Conservation (phyloP, 2,329 filamentous ascomycete genomes). For the Fusarium sambucinum region DNA sequence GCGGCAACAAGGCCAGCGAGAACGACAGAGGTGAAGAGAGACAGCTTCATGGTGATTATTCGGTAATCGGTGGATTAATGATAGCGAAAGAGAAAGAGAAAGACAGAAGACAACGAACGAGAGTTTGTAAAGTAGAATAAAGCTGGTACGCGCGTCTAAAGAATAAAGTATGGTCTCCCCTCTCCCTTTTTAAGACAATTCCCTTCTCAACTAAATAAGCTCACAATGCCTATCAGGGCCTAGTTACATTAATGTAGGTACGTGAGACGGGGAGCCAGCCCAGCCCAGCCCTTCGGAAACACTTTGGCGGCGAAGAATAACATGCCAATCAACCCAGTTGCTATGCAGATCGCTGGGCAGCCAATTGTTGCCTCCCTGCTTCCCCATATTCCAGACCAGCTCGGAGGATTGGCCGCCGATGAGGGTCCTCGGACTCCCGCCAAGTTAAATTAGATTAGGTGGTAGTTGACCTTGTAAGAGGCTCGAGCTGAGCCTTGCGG, state of each 20-base stretch:
- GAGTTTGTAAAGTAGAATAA: neutral
- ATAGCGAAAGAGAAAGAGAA: neutral
- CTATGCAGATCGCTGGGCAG: conserved; percentile 11
- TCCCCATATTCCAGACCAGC: conserved; percentile 25
- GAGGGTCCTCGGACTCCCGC: neutral
- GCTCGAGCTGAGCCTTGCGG: conserved; percentile 3
- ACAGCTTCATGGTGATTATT: conserved; percentile 53
- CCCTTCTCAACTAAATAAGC: conserved; percentile 10
- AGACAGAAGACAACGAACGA: neutral
- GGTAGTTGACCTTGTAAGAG: conserved; percentile 5
- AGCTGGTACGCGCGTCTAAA: conserved; percentile 13
- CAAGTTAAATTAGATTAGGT: neutral
- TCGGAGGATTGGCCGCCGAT: conserved; percentile 19
- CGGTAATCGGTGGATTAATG: neutral
- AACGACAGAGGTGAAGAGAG: conserved; percentile 49
- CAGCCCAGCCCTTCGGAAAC: conserved; percentile 6
- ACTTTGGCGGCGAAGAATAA: conserved; percentile 9
- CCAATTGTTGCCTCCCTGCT: conserved; percentile 23
- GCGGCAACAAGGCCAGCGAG: conserved; percentile 52
- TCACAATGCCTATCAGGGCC: conserved; percentile 3
- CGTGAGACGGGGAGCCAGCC: neutral
- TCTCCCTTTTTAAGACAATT: conserved; percentile 23
- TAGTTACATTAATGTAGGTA: conserved; percentile 8
- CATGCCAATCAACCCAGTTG: conserved; percentile 18
- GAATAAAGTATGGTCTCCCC: neutral